Percentiles rank a stretch among this genome's conserved stretches.
phyloP scores from a whole-genome alignment of 2,329 filamentous ascomycete genomes.

The Cladophialophora immunda region DNA sequence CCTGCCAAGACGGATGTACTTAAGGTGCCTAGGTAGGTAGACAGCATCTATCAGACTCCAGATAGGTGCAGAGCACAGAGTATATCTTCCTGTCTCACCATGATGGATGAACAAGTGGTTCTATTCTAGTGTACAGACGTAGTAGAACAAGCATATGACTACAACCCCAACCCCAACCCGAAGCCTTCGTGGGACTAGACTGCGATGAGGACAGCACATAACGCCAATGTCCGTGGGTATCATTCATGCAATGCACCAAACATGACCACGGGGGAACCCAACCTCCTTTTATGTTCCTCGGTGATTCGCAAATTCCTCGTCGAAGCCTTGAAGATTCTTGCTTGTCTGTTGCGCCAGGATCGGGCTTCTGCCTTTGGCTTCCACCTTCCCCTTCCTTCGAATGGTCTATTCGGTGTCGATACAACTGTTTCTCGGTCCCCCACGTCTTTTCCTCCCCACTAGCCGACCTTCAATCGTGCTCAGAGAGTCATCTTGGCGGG shows the following conservation, averaged over 20 bases:
- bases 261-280: background rate
- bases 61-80: too few species aligned
- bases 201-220: background rate
- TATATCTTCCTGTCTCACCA: too few species aligned
- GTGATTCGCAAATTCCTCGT: background rate
- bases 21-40: too few species aligned
- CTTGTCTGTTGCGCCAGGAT: too few species aligned
- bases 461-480: background rate
- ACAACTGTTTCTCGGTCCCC: background rate
- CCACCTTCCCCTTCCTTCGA: background rate
- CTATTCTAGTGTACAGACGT: too few species aligned
- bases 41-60: too few species aligned
- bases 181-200: background rate
- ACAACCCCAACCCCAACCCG: too few species aligned
- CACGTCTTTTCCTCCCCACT: background rate
- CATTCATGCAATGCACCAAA: background rate
- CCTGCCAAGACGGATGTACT: too few species aligned
- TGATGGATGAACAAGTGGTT: too few species aligned
- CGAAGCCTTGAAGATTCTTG: too few species aligned
- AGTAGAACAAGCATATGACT: too few species aligned
- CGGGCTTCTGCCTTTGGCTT: background rate
- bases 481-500: background rate
- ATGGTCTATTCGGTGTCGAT: background rate
- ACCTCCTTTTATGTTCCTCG: background rate
- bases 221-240: constrained; percentile 1